A percentile compares a stretch with the other conserved stretches of the same genome.
Conservation (phyloP, 345 rosid species). For the Citropsis articulata region DNA sequence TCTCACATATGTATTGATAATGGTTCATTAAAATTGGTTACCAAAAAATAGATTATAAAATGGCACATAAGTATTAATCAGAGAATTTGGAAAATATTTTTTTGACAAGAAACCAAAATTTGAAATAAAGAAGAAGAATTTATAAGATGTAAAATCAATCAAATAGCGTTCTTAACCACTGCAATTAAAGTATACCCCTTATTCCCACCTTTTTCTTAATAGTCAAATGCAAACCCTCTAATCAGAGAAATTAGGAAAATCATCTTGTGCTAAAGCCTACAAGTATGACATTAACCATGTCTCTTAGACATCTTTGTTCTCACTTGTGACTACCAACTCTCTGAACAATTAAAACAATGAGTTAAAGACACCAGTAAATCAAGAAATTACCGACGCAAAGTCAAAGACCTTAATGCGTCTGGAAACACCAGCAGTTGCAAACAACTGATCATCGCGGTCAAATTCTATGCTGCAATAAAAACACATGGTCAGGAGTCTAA, state of each 20-base stretch:
- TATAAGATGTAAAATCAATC: background rate
- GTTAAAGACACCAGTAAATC: constrained; percentile 1
- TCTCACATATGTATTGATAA: background rate
- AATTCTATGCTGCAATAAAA: constrained; percentile 83
- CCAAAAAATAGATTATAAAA: background rate
- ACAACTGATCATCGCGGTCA: constrained; percentile 93
- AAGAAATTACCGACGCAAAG: constrained; percentile 72
- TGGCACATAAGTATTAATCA: background rate
- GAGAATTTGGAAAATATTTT: background rate
- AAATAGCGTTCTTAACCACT: background rate
- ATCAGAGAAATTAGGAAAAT: background rate
- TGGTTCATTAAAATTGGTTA: background rate
- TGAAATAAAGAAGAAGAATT: background rate
- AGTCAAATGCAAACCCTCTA: background rate
- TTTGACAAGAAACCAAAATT: background rate
- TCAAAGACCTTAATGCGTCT: constrained; percentile 91
- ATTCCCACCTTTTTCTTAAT: background rate
- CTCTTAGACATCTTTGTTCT: background rate
- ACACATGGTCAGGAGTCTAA: constrained; percentile 9
- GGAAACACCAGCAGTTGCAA: constrained; percentile 99
- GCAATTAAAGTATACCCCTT: background rate
- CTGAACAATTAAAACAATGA: background rate
- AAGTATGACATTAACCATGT: background rate
- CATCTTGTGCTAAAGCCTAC: background rate
- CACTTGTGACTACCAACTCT: background rate